Evolutionary conservation across 2,329 filamentous ascomycete species (phyloP), one percentile per base, ranked within the genome.

Genomic region (Hypocreales sp.): DNA sequence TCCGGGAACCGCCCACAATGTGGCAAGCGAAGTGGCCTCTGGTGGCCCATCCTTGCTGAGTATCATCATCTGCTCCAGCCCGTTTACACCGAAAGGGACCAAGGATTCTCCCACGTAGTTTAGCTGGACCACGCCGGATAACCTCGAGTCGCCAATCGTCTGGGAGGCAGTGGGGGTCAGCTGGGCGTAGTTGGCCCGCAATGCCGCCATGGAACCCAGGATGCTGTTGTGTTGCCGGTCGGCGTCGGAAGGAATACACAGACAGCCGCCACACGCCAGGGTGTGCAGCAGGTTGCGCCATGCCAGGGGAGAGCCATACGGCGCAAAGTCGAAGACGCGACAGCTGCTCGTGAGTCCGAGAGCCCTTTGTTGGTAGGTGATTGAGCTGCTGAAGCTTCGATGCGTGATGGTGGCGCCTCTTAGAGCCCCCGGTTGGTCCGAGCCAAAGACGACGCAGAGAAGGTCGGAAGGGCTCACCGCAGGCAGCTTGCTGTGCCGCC

Each of bases 341-440:
- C 37, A 29, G 9, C 29, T 21, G 7, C 17, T 16, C 6, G 16
- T 33, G 25, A 42, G 38, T 7, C 38, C 33, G 8, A 39, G 25
- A 3, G 29, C 23, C 11, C 36, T 31, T 4, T 35, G 24, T 18
- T 31, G 43, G 16, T 30, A 38, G n/a, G 18, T 22, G 27, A 35
- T 31, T 11, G 38, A 29, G 20, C 25, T 36, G 21, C 30, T 30
- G 12, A 36, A 35, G 24, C 36, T 29, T 6, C 29, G 11, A 13
- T 40, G 42, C 11, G 28, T 32, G 22, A 38, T 29, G 4, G 39
- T 29, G 3, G 37, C 38, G 12, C 43, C 43, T 17, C 45, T 46
- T 5, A 42, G 35, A 5, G 35, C 32, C 3, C 39, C 34, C n/a
- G 32, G 34, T 5, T 27, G 34, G 7, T 36, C 38, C 4, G 35